Conservation (phyloP, 129 eudicot genomes). For the Gnaphalium uliginosum region DNA sequence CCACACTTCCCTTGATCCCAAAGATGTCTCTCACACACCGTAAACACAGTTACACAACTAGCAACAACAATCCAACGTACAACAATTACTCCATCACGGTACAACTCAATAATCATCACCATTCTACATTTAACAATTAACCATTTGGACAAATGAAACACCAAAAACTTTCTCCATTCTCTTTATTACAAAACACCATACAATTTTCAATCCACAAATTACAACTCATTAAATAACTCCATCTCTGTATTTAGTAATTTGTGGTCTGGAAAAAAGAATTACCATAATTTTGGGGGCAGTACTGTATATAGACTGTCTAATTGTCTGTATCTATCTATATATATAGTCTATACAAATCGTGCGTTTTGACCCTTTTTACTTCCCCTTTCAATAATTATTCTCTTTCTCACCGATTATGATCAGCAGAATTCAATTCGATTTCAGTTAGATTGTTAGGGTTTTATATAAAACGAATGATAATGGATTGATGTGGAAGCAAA, state of each 20-base stretch:
- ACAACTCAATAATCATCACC: not conserved
- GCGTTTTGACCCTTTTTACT: constrained; percentile 18
- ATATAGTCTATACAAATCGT: constrained; percentile 7
- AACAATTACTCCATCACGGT: not conserved
- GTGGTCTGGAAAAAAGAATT: not conserved
- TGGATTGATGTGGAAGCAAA: not conserved
- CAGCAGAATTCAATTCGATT: not conserved
- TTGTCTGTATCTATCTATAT: not conserved
- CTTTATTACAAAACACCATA: not conserved
- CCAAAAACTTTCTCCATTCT: not conserved
- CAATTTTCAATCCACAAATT: not conserved
- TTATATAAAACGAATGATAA: not conserved
- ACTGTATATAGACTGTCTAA: not conserved
- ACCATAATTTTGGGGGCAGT: not conserved
- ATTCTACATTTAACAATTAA: not conserved
- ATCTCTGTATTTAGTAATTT: not conserved
- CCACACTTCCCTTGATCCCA: constrained; percentile 37
- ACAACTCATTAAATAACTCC: not conserved
- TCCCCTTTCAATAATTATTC: not conserved
- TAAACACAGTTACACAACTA: not conserved
- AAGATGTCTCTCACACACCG: constrained; percentile 26
- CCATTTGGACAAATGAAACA: not conserved
- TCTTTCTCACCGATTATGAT: not conserved
- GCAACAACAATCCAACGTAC: not conserved
- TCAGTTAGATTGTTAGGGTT: not conserved